Base-by-base conservation (phyloP, 1,284 basidiomycete genomes). In the Rhodotorula mucilaginosa region DNA sequence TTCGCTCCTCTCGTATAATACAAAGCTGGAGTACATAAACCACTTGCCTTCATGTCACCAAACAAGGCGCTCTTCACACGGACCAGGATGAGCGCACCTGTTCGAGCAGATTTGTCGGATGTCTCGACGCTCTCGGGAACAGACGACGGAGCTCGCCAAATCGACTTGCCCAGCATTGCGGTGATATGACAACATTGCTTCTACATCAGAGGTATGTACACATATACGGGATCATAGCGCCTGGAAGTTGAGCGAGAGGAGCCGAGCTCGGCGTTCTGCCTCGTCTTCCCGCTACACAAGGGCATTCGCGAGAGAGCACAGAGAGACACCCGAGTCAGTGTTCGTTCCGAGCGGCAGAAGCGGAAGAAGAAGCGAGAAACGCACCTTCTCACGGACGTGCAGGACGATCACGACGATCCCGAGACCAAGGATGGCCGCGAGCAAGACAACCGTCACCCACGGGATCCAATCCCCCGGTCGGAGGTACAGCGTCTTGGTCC, bases 391-490 rank as follows among this genome's bases (percentile, higher is more conserved):
- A 77, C 90, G 91, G 77, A 95, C 80, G 84, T 97, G 93, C 77
- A 99, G 81, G 65, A 92, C 88, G 58, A 94, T 85, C 61, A 97
- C 93, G 61, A 97, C 90, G 23, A 88, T 83, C 0, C 89, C 92
- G 58, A 99, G 83, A 51, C 92, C 79, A 2, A 88, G 78, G 58
- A 90, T 92, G 4, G 90, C 88, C 2, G 86, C 88, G 4, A 93
- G 83, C 0, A 97, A 88, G 0, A 90, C 92, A 56, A 93, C 82
- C 5, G 91, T 94, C 18, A 99, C 97, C 91, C 91, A 96, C 2
- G 93, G 93, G 74, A 98, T 93, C 95, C 96, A 99, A 77, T 95
- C 91, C 21, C 95, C 96, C 1, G 96, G 96, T 59, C 94, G 85
- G 77, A 99, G 82, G 80, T 93, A 99, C 70, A 99, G 83, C 83